Evolutionary conservation across 2,329 filamentous ascomycete genomes (phyloP).

Genomic region (Hymenoscyphus scutula): DNA sequence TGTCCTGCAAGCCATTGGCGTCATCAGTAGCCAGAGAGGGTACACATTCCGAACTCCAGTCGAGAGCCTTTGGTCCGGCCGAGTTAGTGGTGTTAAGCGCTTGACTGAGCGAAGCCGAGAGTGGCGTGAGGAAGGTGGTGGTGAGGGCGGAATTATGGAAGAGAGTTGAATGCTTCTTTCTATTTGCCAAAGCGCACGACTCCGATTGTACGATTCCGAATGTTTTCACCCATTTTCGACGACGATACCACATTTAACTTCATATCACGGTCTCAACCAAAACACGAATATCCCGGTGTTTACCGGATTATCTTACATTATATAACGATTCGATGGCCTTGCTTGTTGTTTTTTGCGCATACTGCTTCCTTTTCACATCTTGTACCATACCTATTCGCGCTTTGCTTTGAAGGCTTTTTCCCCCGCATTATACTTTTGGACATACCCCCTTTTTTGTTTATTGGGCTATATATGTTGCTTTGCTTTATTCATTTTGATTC

Average conservation of each 20-base stretch:
- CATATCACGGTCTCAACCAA: not conserved
- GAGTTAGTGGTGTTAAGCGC: constrained; percentile 71
- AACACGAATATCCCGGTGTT: not conserved
- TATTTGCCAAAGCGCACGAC: not conserved
- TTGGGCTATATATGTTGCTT: no score
- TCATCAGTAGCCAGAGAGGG: constrained; percentile 90
- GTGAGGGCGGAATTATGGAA: constrained; percentile 36
- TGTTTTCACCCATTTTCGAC: not conserved
- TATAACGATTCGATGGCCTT: no score
- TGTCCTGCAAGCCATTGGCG: constrained; percentile 91
- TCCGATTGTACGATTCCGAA: constrained; percentile 2
- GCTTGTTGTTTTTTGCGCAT: no score
- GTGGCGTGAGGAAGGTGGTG: constrained; percentile 76
- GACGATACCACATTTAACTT: not conserved
- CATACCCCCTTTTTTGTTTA: no score
- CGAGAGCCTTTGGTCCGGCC: constrained; percentile 83
- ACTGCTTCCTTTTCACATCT: no score
- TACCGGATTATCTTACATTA: no score
- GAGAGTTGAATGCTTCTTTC: constrained; percentile 27
- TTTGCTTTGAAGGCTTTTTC: no score
- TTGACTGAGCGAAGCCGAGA: constrained; percentile 82
- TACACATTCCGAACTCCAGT: constrained; percentile 91
- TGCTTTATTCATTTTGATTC: no score
- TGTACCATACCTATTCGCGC: no score
- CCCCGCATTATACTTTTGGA: no score